Evolutionary conservation across 495 filamentous ascomycete genomes (phyloP), one percentile per base, ranked within the genome.

Genomic region (Penicillium coprophilum): DNA sequence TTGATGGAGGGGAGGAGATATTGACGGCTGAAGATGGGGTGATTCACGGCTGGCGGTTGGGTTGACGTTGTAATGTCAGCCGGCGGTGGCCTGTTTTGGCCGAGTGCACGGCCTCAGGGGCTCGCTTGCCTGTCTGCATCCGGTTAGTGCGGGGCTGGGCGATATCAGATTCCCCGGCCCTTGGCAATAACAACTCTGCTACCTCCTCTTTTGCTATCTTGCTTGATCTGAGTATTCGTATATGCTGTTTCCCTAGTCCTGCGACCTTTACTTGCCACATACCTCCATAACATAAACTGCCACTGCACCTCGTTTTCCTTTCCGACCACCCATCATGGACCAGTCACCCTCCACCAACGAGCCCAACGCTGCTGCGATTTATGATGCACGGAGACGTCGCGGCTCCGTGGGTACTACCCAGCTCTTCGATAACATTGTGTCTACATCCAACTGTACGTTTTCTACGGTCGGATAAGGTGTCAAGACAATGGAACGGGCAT

Each of bases 381-480:
- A 80, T 56, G 75, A 75, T 67, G 75, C 74, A 58, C 71, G 77
- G 40, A 71, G 77, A 55, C 74, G 79, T 50, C 65, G 73, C 34
- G 73, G 68, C 53, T 79, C 77, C 38, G 93, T 96, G 80, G 92
- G 90, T 50, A 93, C 94, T 66, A 85, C 88, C 57, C 82, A 87
- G 65, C 84, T 98, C 64, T 84, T 98, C 71, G 95, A 97, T 65
- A 91, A 87, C 74, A 98, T 98, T 65, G 91, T 97, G 61, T 89
- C 93, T 60, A 90, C 88, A 55, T 95, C 92, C 55, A 98, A 98
- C 78, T 98, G 94, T 97, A 77, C 50, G 84, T 72, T 59, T 27
- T 43, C n/a, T 12, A 13, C 36, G 28, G 27, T 55, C 53, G 48
- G 38, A 44, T 30, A n/a, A 17, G 31, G 46, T 36, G 7, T 27